phyloP scores from a whole-genome alignment of 352 stramenopile species.

The Phytophthora macrochlamydospora region DNA sequence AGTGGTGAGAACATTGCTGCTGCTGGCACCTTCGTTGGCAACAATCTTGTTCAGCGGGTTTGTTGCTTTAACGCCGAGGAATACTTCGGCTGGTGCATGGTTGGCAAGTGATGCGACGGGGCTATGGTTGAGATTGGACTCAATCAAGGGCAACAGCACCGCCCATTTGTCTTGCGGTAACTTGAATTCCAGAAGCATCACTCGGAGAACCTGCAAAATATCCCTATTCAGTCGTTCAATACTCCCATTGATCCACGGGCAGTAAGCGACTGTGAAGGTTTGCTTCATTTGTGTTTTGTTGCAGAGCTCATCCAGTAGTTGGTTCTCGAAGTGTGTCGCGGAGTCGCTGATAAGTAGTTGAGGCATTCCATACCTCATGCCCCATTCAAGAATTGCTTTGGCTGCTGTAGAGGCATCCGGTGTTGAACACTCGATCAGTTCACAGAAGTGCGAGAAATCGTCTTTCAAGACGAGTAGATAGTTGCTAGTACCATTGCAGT shows the following conservation, averaged over 20 bases:
- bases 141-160: background rate
- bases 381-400: conserved; percentile 7
- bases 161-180: conserved; percentile 5
- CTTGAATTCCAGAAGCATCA: conserved; percentile 4
- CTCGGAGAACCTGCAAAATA: conserved; percentile 8
- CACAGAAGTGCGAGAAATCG: conserved; percentile 10
- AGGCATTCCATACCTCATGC: background rate
- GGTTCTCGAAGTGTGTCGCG: conserved; percentile 8
- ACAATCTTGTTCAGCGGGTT: background rate
- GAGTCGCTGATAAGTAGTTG: conserved; percentile 6
- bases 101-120: conserved; percentile 4
- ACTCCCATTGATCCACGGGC: conserved; percentile 8
- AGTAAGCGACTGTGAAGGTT: conserved; percentile 10
- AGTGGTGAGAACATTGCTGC: background rate
- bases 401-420: background rate
- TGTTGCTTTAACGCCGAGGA: background rate
- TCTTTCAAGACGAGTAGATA: conserved; percentile 9
- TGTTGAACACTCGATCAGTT: background rate
- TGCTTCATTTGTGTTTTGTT: conserved; percentile 1
- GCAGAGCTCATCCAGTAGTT: conserved; percentile 1
- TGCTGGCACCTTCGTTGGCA: background rate
- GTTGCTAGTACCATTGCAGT: background rate
- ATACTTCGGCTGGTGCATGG: conserved; percentile 4
- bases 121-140: conserved; percentile 7
- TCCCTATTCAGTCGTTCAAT: conserved; percentile 8